A percentile compares a stretch with the other conserved stretches of the same genome.
Evolutionary conservation across 2,329 filamentous ascomycete species (phyloP).

Genomic region (Fusarium aywerte): DNA sequence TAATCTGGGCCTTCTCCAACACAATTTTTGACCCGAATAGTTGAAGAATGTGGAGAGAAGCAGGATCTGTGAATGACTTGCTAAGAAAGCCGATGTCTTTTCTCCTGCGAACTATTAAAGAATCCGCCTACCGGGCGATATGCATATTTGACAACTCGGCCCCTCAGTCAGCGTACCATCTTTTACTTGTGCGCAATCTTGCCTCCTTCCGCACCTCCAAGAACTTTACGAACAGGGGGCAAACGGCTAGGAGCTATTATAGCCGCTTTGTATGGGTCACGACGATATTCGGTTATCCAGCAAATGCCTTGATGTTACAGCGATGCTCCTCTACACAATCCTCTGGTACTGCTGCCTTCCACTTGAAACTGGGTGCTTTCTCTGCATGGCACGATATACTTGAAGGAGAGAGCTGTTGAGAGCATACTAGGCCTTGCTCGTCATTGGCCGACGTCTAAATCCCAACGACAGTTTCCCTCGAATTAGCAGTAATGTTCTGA

Average conservation of each 20-base stretch:
- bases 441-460: background rate
- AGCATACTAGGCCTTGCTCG: background rate
- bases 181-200: constrained; percentile 17
- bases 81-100: background rate
- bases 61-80: background rate
- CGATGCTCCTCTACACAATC: constrained; percentile 24
- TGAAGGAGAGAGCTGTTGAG: background rate
- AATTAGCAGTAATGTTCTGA: background rate
- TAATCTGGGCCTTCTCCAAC: constrained; percentile 1
- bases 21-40: background rate
- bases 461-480: background rate
- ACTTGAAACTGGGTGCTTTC: background rate
- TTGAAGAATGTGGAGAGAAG: background rate
- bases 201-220: constrained; percentile 16
- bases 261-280: constrained; percentile 22
- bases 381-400: background rate
- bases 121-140: background rate
- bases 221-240: constrained; percentile 19
- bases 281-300: constrained; percentile 19
- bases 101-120: background rate
- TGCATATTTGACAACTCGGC: constrained; percentile 6
- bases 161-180: constrained; percentile 7
- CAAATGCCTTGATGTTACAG: constrained; percentile 24
- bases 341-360: constrained; percentile 9
- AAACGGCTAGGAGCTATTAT: constrained; percentile 32